Percentiles rank a stretch among this genome's conserved stretches.
phyloP scores from a whole-genome alignment of 225 moss, liverwort and hornwort genomes.

The Neckera pumila region DNA sequence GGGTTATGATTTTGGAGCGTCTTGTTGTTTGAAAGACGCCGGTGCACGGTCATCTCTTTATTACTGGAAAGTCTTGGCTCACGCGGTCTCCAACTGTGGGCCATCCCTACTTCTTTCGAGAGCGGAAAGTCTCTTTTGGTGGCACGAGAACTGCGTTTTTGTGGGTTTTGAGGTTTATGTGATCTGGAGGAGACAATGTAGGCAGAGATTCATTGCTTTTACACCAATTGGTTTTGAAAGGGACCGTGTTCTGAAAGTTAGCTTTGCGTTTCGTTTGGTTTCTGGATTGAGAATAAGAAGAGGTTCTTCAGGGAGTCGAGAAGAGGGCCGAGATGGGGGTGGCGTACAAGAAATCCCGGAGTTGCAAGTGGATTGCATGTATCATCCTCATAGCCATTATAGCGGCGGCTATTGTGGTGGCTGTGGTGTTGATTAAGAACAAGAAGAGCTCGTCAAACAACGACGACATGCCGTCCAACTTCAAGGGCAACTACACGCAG shows the following conservation, averaged over 20 bases:
- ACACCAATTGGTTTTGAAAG: background rate
- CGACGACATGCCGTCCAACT: background rate
- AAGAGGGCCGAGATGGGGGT: conserved; percentile 18
- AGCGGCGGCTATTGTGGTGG: conserved; percentile 12
- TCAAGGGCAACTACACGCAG: conserved; percentile 39
- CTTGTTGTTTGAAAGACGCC: background rate
- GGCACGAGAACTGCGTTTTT: background rate
- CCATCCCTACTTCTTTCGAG: background rate
- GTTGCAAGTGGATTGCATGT: conserved; percentile 34
- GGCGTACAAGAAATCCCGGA: conserved; percentile 18
- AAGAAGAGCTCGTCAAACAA: conserved; percentile 13
- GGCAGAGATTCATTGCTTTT: background rate
- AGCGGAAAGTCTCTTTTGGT: background rate
- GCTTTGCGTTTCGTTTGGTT: background rate
- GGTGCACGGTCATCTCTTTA: background rate
- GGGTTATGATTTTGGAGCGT: background rate
- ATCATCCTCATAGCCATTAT: conserved; percentile 9
- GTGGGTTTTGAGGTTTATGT: background rate
- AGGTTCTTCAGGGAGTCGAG: background rate
- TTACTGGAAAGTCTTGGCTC: background rate
- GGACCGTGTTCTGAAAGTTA: background rate
- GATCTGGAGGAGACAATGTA: background rate
- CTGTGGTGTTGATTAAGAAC: conserved; percentile 34
- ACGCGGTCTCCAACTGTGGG: background rate
- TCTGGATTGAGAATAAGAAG: background rate